phyloP scores from a whole-genome alignment of 345 rosid genomes.

The Rhodomyrtus tomentosa region DNA sequence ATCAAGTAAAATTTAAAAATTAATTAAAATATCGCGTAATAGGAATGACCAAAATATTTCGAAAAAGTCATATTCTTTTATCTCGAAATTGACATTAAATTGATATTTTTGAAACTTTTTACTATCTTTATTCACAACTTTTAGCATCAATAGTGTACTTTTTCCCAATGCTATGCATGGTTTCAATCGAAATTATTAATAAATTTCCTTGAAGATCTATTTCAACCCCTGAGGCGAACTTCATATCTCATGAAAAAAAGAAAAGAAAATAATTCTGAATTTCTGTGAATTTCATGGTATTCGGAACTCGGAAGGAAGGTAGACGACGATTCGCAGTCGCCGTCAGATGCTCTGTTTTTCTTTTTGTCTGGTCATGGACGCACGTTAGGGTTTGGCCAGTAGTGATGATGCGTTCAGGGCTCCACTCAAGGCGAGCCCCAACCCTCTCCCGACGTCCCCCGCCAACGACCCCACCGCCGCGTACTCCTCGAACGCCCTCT shows the following conservation, averaged over 20 bases:
- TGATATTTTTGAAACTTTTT: no score
- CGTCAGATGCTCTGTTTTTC: background rate
- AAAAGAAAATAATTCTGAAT: background rate
- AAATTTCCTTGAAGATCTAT: background rate
- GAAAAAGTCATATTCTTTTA: no score
- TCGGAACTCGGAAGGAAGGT: background rate
- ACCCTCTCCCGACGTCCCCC: background rate
- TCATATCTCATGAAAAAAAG: background rate
- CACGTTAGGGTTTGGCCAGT: background rate
- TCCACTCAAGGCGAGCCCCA: background rate
- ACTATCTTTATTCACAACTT: no score
- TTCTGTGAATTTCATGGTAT: background rate
- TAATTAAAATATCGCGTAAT: no score
- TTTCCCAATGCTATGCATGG: background rate
- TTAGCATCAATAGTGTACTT: no score
- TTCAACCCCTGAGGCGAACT: background rate
- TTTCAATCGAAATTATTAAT: background rate
- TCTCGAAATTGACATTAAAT: no score
- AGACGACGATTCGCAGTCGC: background rate
- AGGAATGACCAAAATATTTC: no score
- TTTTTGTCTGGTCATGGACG: background rate
- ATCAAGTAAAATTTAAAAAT: no score
- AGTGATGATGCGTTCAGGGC: background rate
- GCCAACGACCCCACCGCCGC: slow-evolving; percentile 14
- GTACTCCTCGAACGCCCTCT: slow-evolving; percentile 23